Percentiles rank a stretch among this genome's conserved stretches.
Conservation (phyloP, 768 basidiomycete species). For the Kwoniella europaea region DNA sequence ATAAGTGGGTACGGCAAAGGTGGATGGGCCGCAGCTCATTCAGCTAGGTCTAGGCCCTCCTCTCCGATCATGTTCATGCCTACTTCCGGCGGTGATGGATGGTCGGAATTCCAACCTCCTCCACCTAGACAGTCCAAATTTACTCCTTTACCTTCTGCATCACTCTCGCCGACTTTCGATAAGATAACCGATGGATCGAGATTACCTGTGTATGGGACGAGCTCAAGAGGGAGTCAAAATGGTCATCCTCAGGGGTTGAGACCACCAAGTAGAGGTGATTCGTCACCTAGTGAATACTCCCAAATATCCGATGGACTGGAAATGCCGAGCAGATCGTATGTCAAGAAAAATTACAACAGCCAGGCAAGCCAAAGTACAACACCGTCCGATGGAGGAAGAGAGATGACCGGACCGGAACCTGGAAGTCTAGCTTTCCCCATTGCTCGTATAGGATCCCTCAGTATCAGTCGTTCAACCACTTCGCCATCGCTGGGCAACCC, state of each 20-base stretch:
- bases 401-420: not conserved
- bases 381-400: not conserved
- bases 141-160: constrained; percentile 43
- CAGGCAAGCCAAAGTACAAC: constrained; percentile 17
- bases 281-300: constrained; percentile 42
- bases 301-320: constrained; percentile 37
- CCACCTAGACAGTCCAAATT: constrained; percentile 40
- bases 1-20: constrained; percentile 47
- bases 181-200: constrained; percentile 30
- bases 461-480: not conserved
- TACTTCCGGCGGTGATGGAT: constrained; percentile 36
- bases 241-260: constrained; percentile 8
- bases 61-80: constrained; percentile 50
- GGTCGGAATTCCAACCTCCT: constrained; percentile 43
- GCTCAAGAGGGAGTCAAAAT: constrained; percentile 17
- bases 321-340: constrained; percentile 42
- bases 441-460: constrained; percentile 14
- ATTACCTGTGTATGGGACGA: constrained; percentile 7
- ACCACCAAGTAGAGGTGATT: constrained; percentile 21
- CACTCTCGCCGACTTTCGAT: constrained; percentile 41
- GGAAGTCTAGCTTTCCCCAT: constrained; percentile 22
- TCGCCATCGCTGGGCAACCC: not conserved
- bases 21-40: constrained; percentile 50
- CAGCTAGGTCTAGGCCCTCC: constrained; percentile 28
- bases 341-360: constrained; percentile 16